Conservation (phyloP, 163 green algal genomes). For the Scenedesmus sp. region DNA sequence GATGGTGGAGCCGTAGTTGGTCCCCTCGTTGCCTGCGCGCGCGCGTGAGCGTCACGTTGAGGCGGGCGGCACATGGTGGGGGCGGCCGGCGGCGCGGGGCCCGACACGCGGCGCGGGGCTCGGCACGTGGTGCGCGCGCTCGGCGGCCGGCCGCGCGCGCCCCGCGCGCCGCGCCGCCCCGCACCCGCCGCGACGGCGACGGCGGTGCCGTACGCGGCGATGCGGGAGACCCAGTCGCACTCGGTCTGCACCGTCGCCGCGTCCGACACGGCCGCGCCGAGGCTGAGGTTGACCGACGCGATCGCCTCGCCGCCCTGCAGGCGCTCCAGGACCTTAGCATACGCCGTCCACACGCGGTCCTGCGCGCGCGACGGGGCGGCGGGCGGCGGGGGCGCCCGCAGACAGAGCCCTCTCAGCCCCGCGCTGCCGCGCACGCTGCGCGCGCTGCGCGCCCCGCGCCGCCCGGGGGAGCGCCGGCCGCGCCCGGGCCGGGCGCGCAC, state of each 20-base stretch:
- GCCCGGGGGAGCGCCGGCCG: no score
- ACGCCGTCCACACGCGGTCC: no score
- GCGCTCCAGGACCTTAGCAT: no score
- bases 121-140: neutral
- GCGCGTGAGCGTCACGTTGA: no score
- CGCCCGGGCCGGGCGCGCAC: no score
- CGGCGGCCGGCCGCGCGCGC: neutral
- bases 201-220: neutral
- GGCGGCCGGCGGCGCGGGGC: neutral
- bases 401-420: neutral
- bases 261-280: conserved; percentile 4
- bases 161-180: neutral
- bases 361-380: neutral
- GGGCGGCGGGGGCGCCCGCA: no score
- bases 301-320: no score
- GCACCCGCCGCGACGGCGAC: neutral
- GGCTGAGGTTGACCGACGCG: neutral
- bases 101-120: neutral
- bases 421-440: no score
- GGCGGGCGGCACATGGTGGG: neutral
- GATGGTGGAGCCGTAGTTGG: neutral
- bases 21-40: conserved; percentile 4
- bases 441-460: no score
- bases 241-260: neutral
- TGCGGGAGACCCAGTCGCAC: conserved; percentile 6